Evolutionary conservation across 2,329 filamentous ascomycete genomes (phyloP).

Genomic region (Dothideomycetes sp.): DNA sequence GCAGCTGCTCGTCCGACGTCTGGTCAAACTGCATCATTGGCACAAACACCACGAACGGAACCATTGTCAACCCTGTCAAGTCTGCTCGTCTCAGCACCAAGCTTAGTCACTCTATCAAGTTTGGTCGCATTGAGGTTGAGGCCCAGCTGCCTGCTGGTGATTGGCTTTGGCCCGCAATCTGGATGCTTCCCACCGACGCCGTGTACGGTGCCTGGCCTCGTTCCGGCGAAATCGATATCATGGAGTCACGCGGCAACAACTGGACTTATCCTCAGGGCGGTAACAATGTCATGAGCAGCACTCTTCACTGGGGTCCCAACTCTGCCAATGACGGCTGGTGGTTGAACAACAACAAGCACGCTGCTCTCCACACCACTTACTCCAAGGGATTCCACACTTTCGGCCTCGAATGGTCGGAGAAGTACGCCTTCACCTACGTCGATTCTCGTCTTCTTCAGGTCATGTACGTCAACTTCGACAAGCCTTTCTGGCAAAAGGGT

Average conservation of each 20-base stretch:
- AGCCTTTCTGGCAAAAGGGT: constrained; percentile 31
- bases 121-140: constrained; percentile 70
- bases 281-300: constrained; percentile 70
- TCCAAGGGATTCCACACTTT: constrained; percentile 62
- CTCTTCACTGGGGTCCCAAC: constrained; percentile 75
- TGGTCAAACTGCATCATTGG: constrained; percentile 55
- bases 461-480: constrained; percentile 54
- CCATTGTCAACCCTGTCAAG: constrained; percentile 66
- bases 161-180: constrained; percentile 89
- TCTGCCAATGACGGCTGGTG: constrained; percentile 67
- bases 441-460: constrained; percentile 73
- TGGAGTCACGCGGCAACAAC: constrained; percentile 76
- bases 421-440: constrained; percentile 81
- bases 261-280: constrained; percentile 66
- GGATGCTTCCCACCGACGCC: constrained; percentile 69
- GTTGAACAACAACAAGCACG: constrained; percentile 70
- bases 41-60: constrained; percentile 70
- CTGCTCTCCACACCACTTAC: constrained; percentile 67
- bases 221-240: constrained; percentile 77
- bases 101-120: constrained; percentile 62
- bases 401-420: constrained; percentile 78
- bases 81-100: constrained; percentile 72
- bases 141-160: constrained; percentile 69
- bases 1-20: constrained; percentile 56
- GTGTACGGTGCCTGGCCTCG: constrained; percentile 69